phyloP scores from a whole-genome alignment of 2,329 filamentous ascomycete genomes.

The Diaporthe citri region DNA sequence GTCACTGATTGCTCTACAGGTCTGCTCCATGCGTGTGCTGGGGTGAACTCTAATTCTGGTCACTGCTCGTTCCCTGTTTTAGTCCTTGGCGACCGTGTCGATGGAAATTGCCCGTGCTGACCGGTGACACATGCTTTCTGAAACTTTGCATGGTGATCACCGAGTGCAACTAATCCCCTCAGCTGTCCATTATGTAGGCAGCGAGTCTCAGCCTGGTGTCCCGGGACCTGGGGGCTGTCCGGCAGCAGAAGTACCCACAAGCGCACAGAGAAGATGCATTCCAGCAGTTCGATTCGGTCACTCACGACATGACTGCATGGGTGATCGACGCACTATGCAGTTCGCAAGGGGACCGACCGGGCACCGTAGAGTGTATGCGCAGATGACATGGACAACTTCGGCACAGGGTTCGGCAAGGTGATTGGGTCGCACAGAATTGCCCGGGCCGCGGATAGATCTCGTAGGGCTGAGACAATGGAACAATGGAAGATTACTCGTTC shows the following conservation, averaged over 20 bases:
- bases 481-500: background rate
- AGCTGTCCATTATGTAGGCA: conserved; percentile 20
- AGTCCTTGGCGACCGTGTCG: background rate
- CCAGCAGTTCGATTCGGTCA: background rate
- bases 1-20: background rate
- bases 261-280: background rate
- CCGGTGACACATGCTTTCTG: conserved; percentile 1
- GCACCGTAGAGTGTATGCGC: background rate
- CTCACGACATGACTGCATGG: background rate
- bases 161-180: background rate
- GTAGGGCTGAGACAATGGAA: conserved; percentile 34
- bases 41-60: no score
- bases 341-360: conserved; percentile 2
- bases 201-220: background rate
- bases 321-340: background rate
- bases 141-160: background rate
- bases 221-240: background rate
- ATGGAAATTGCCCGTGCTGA: background rate
- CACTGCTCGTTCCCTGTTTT: background rate
- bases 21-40: background rate
- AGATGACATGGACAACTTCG: conserved; percentile 21
- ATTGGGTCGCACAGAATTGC: conserved; percentile 10
- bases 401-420: background rate
- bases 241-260: background rate
- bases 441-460: conserved; percentile 11